Evolutionary conservation across 2,329 filamentous ascomycete genomes (phyloP).

Genomic region (Colletotrichum agaves): DNA sequence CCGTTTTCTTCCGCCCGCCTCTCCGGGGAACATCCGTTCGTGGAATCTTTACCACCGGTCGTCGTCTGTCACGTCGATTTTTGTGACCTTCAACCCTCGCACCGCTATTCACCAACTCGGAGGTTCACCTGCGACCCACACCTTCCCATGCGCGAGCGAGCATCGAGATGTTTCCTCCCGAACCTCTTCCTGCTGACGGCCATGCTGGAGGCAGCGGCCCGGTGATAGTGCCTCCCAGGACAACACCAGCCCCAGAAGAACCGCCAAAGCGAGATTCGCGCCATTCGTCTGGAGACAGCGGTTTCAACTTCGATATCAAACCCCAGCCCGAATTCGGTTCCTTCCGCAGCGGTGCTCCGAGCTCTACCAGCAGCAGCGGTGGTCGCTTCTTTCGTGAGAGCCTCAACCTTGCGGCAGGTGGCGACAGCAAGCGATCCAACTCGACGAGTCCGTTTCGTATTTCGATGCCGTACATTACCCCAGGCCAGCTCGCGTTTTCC

Average conservation of each 20-base stretch:
- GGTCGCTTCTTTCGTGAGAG: conserved; percentile 51
- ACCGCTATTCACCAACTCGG: background rate
- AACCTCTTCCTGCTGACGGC: conserved; percentile 18
- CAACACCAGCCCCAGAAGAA: background rate
- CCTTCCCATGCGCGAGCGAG: conserved; percentile 33
- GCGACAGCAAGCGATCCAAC: conserved; percentile 45
- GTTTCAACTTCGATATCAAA: conserved; percentile 22
- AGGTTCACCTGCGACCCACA: conserved; percentile 24
- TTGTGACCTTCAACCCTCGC: background rate
- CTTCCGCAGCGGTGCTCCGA: conserved; percentile 11
- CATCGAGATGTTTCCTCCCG: conserved; percentile 29
- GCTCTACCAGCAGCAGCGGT: conserved; percentile 40
- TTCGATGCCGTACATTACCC: conserved; percentile 59
- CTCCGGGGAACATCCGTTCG: background rate
- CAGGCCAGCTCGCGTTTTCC: conserved; percentile 70
- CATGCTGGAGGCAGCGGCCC: conserved; percentile 16
- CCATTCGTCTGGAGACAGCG: conserved; percentile 19
- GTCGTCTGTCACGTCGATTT: background rate
- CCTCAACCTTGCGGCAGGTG: conserved; percentile 35
- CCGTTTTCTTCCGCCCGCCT: background rate
- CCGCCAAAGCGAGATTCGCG: background rate
- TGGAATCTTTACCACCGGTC: background rate
- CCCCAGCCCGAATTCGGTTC: background rate
- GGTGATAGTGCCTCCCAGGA: conserved; percentile 12
- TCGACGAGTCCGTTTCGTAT: conserved; percentile 51